A percentile compares a stretch with the other conserved stretches of the same genome.
Conservation (phyloP, 2,329 filamentous ascomycete species). For the Chaetomium strumarium region DNA sequence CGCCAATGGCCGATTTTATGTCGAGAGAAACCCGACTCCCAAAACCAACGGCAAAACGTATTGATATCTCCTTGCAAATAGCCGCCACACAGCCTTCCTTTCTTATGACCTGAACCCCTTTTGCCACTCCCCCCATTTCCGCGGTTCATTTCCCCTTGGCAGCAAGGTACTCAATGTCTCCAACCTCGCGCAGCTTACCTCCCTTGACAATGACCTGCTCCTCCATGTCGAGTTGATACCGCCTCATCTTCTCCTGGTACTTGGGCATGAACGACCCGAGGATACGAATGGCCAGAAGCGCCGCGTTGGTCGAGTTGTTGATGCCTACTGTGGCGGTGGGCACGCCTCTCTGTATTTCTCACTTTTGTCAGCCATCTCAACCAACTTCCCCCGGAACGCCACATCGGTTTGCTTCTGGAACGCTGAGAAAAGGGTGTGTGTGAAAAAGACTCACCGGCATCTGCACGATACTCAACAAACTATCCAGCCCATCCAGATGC, state of each 20-base stretch:
- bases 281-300: slow-evolving; percentile 63
- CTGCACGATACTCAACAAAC: slow-evolving; percentile 66
- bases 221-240: slow-evolving; percentile 58
- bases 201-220: slow-evolving; percentile 61
- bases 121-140: background rate
- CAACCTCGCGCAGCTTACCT: slow-evolving; percentile 47
- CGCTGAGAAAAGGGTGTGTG: slow-evolving; percentile 12
- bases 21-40: no score
- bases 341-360: slow-evolving; percentile 44
- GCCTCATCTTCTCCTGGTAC: slow-evolving; percentile 52
- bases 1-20: no score
- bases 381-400: background rate
- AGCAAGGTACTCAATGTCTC: slow-evolving; percentile 47
- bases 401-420: slow-evolving; percentile 28
- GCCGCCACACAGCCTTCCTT: background rate
- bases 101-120: background rate
- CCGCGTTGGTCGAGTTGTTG: slow-evolving; percentile 75
- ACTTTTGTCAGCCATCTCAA: background rate
- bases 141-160: slow-evolving; percentile 16
- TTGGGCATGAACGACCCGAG: slow-evolving; percentile 52
- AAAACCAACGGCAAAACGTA: no score
- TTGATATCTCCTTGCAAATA: background rate
- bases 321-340: slow-evolving; percentile 73
- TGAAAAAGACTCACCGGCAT: slow-evolving; percentile 55
- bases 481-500: slow-evolving; percentile 65